A percentile compares a stretch with the other conserved stretches of the same genome.
Evolutionary conservation across 768 basidiomycete genomes (phyloP).

Genomic region (Thelephora aurantiotincta): DNA sequence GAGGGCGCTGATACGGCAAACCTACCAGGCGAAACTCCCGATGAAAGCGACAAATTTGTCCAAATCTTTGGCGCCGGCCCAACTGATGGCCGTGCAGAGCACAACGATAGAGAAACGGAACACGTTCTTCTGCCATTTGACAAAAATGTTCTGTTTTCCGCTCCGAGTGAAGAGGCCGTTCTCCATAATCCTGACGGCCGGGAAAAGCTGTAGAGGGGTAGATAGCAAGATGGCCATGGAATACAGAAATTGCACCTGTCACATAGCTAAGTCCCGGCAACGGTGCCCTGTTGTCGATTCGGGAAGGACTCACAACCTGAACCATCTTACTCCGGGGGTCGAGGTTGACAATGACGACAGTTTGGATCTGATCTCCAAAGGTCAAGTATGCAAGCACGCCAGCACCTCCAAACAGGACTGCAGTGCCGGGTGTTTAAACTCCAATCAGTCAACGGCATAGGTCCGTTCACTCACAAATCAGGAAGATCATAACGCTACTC

Average conservation of each 20-base stretch:
- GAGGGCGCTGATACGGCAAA: not conserved
- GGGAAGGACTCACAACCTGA: conserved; percentile 50
- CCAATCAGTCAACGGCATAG: not conserved
- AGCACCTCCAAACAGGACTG: conserved; percentile 78
- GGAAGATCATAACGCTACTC: conserved; percentile 83
- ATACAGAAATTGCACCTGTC: conserved; percentile 71
- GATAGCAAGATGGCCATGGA: conserved; percentile 89
- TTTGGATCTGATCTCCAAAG: conserved; percentile 77
- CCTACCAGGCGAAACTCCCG: conserved; percentile 89
- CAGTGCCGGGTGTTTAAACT: conserved; percentile 1
- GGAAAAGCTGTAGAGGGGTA: conserved; percentile 92
- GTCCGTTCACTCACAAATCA: conserved; percentile 35
- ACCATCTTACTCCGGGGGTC: conserved; percentile 74
- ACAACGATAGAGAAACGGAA: conserved; percentile 66
- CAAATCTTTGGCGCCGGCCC: conserved; percentile 73
- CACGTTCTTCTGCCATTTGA: conserved; percentile 97
- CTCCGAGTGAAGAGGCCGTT: conserved; percentile 83
- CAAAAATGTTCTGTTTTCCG: conserved; percentile 64
- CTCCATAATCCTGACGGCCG: conserved; percentile 93
- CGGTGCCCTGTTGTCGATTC: conserved; percentile 2
- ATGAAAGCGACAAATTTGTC: conserved; percentile 94
- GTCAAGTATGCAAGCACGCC: conserved; percentile 80
- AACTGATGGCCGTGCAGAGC: conserved; percentile 70
- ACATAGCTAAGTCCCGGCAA: not conserved
- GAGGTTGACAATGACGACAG: conserved; percentile 91